Evolutionary conservation across 1,284 basidiomycete species (phyloP).

Genomic region (Blastosporella zonata): DNA sequence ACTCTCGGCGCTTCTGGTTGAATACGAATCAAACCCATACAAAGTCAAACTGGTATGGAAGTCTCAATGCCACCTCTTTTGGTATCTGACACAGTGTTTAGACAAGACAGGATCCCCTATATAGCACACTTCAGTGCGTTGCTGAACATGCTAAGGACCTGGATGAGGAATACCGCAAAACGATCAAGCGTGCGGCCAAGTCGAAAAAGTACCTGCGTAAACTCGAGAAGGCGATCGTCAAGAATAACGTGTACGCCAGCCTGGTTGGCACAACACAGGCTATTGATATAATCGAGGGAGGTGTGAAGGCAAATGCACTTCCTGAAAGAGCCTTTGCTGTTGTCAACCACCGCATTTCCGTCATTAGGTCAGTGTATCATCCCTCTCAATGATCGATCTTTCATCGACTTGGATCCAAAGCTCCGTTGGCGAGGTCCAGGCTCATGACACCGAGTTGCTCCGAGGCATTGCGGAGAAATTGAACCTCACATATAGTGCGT

Average conservation of each 20-base stretch:
- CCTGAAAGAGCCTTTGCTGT: slow-evolving; percentile 54
- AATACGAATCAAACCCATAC: slow-evolving; percentile 54
- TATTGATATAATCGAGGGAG: slow-evolving; percentile 62
- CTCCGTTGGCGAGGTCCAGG: slow-evolving; percentile 41
- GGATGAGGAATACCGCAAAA: slow-evolving; percentile 35
- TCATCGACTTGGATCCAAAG: slow-evolving; percentile 23
- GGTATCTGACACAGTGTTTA: slow-evolving; percentile 14
- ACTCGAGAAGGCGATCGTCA: slow-evolving; percentile 40
- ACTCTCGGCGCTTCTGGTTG: slow-evolving; percentile 52
- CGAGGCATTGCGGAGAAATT: slow-evolving; percentile 40
- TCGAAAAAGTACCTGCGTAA: slow-evolving; percentile 38
- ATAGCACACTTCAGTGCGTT: slow-evolving; percentile 41
- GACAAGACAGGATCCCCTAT: slow-evolving; percentile 41
- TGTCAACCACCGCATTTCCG: slow-evolving; percentile 61
- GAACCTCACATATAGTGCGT: slow-evolving; percentile 54
- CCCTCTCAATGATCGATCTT: not conserved
- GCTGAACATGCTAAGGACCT: slow-evolving; percentile 49
- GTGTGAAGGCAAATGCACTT: slow-evolving; percentile 66
- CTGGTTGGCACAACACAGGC: slow-evolving; percentile 68
- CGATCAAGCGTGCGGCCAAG: slow-evolving; percentile 34
- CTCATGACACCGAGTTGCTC: slow-evolving; percentile 42
- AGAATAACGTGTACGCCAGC: slow-evolving; percentile 35
- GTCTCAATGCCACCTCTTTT: not conserved
- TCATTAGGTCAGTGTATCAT: slow-evolving; percentile 36
- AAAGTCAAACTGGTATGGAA: slow-evolving; percentile 35